Conservation (phyloP, 495 filamentous ascomycete genomes). For the Penicillium subrubescens region DNA sequence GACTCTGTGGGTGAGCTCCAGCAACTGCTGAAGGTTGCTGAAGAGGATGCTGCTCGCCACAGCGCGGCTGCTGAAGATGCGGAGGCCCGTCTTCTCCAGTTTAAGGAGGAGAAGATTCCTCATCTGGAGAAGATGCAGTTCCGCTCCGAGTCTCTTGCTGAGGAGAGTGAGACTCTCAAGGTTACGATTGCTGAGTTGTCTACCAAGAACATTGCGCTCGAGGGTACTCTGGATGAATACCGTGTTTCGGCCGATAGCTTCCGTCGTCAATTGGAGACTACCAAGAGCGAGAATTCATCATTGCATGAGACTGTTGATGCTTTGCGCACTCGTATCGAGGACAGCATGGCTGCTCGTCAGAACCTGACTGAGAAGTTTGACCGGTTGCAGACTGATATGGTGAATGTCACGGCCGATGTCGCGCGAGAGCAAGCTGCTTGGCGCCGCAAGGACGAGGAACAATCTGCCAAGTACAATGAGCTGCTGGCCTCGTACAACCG, state of each 20-base stretch:
- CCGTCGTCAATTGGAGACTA: slow-evolving; percentile 55
- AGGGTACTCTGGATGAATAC: slow-evolving; percentile 64
- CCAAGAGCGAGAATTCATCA: slow-evolving; percentile 57
- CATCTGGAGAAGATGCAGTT: slow-evolving; percentile 54
- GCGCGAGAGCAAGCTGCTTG: slow-evolving; percentile 77
- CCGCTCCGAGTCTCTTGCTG: slow-evolving; percentile 63
- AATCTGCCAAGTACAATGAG: slow-evolving; percentile 74
- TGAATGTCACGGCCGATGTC: slow-evolving; percentile 71
- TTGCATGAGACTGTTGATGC: slow-evolving; percentile 67
- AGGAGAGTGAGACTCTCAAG: slow-evolving; percentile 63
- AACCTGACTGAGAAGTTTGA: slow-evolving; percentile 79
- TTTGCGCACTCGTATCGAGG: slow-evolving; percentile 75
- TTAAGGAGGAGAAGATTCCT: slow-evolving; percentile 55
- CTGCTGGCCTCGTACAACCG: slow-evolving; percentile 75
- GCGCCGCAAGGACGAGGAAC: slow-evolving; percentile 71
- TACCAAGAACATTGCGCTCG: slow-evolving; percentile 57
- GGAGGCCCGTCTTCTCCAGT: slow-evolving; percentile 54
- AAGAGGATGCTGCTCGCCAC: slow-evolving; percentile 71
- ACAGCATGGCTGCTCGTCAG: slow-evolving; percentile 77
- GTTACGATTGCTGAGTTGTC: slow-evolving; percentile 65
- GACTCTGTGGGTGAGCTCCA: slow-evolving; percentile 73
- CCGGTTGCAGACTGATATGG: slow-evolving; percentile 82
- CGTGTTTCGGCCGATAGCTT: slow-evolving; percentile 57
- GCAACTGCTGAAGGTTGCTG: slow-evolving; percentile 68
- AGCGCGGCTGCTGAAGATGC: slow-evolving; percentile 70